Percentiles rank a stretch among this genome's conserved stretches.
Conservation (phyloP, 2,329 filamentous ascomycete species). For the Chaetothyriales sp. region DNA sequence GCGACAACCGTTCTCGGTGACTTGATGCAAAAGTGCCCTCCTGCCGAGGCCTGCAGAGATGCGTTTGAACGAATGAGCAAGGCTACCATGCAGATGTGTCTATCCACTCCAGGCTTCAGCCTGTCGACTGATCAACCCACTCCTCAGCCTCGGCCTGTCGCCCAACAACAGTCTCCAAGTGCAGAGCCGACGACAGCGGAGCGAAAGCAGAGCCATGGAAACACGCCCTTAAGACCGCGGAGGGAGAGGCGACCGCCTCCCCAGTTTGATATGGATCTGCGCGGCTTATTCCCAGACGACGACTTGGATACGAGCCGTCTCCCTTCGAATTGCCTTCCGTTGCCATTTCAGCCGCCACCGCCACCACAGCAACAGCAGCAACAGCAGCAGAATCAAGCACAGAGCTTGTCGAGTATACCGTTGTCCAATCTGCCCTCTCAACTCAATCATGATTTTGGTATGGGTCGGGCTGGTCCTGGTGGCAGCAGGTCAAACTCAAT, state of each 20-base stretch:
- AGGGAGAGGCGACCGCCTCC: constrained; percentile 30
- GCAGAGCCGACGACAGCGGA: constrained; percentile 16
- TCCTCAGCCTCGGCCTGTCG: constrained; percentile 13
- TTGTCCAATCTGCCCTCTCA: constrained; percentile 10
- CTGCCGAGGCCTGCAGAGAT: constrained; percentile 84
- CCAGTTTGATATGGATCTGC: constrained; percentile 44
- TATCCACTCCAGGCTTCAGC: constrained; percentile 71
- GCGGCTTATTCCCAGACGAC: constrained; percentile 37
- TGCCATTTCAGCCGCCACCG: constrained; percentile 4
- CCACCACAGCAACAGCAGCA: constrained; percentile 3
- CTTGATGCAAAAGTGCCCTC: constrained; percentile 84
- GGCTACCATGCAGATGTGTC: constrained; percentile 88
- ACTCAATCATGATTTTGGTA: constrained; percentile 6
- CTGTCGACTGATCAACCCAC: constrained; percentile 12
- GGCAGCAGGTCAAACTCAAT: background rate
- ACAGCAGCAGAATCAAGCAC: constrained; percentile 3
- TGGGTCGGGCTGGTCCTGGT: background rate
- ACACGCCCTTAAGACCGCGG: constrained; percentile 2
- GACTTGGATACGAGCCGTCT: constrained; percentile 20
- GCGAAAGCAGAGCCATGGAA: background rate
- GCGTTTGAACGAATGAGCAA: constrained; percentile 92
- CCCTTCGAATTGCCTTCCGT: constrained; percentile 10
- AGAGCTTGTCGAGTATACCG: constrained; percentile 2
- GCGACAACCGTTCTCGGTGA: constrained; percentile 86
- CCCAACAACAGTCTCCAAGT: constrained; percentile 22